Evolutionary conservation across 768 basidiomycete genomes (phyloP).

Genomic region (Kwoniella dejecticola): DNA sequence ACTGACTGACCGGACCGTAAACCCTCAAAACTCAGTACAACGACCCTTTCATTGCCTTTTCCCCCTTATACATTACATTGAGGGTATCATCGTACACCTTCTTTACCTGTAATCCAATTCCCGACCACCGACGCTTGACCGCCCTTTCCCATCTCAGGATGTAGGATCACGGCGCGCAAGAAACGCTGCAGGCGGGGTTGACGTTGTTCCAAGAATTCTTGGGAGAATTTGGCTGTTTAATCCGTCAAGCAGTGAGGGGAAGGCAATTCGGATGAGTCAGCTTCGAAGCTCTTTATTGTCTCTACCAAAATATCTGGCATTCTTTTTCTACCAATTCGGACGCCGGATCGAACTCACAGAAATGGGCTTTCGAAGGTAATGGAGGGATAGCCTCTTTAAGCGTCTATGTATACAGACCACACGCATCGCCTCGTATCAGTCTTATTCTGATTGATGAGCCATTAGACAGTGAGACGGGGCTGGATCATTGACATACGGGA

Average conservation of each 20-base stretch:
- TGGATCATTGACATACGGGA: no score
- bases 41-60: no score
- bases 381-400: slow-evolving; percentile 38
- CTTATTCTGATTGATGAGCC: neutral
- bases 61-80: no score
- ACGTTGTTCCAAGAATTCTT: slow-evolving; percentile 44
- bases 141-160: slow-evolving; percentile 49
- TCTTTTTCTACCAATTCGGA: no score
- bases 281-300: neutral
- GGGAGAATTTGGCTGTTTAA: slow-evolving; percentile 47
- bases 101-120: slow-evolving; percentile 30
- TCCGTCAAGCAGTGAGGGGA: neutral
- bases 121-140: slow-evolving; percentile 32
- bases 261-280: slow-evolving; percentile 4
- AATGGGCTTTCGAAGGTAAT: slow-evolving; percentile 50
- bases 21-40: no score
- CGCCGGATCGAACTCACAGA: slow-evolving; percentile 34
- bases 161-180: slow-evolving; percentile 49
- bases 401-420: slow-evolving; percentile 16
- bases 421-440: neutral
- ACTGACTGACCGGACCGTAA: no score
- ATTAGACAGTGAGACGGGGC: no score
- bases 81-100: no score
- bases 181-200: slow-evolving; percentile 51
- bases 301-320: no score